Evolutionary conservation across 768 basidiomycete genomes (phyloP).

Genomic region (Hemileccinum rubropunctum): DNA sequence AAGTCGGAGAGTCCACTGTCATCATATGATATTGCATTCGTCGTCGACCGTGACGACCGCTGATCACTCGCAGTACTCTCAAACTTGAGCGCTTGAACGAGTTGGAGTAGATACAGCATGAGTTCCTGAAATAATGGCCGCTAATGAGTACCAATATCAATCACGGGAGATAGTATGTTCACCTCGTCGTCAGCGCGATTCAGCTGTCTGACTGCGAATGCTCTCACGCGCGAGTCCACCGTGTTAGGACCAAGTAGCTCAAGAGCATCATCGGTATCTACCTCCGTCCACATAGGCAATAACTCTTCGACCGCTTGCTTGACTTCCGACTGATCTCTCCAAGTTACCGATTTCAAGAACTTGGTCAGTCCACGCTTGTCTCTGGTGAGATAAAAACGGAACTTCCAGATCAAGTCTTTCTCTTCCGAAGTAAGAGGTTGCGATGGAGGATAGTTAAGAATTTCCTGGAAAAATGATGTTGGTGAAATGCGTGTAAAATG

Average conservation of each 20-base stretch:
- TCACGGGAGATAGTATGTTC: slow-evolving; percentile 20
- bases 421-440: slow-evolving; percentile 85
- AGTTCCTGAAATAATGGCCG: slow-evolving; percentile 62
- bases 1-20: slow-evolving; percentile 95
- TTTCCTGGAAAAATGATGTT: slow-evolving; percentile 51
- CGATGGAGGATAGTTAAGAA: slow-evolving; percentile 89
- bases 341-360: slow-evolving; percentile 96
- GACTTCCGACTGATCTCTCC: slow-evolving; percentile 94
- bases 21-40: slow-evolving; percentile 78
- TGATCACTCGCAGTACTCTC: slow-evolving; percentile 81
- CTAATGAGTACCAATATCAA: not conserved
- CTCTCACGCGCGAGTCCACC: slow-evolving; percentile 87
- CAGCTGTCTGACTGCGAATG: slow-evolving; percentile 91
- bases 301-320: slow-evolving; percentile 97
- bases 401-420: slow-evolving; percentile 97
- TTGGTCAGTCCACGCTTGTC: slow-evolving; percentile 95
- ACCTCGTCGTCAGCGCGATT: slow-evolving; percentile 94
- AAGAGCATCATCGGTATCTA: slow-evolving; percentile 94
- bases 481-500: not conserved
- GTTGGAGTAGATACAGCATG: slow-evolving; percentile 86
- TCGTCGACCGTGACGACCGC: slow-evolving; percentile 66
- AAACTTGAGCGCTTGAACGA: slow-evolving; percentile 97
- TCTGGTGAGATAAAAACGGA: slow-evolving; percentile 93
- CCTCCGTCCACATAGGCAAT: slow-evolving; percentile 94
- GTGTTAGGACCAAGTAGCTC: slow-evolving; percentile 90